Conservation (phyloP, 169 alveolate species). For the Perkinsus chesapeaki region DNA sequence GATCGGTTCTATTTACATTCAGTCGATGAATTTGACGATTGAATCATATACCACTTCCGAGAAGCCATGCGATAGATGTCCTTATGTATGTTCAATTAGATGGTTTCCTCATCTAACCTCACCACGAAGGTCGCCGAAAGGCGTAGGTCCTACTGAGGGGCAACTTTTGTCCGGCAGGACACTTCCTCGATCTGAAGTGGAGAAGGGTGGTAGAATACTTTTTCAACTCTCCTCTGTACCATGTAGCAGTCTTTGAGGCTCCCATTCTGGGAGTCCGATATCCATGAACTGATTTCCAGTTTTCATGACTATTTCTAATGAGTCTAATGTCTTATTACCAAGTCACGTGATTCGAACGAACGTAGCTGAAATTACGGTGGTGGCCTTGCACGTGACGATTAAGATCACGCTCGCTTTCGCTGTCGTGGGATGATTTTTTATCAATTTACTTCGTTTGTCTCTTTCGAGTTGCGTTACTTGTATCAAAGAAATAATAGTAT, state of each 20-base stretch:
- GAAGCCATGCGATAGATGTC: not conserved
- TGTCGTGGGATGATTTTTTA: too few species aligned
- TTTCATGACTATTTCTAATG: too few species aligned
- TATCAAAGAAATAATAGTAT: too few species aligned
- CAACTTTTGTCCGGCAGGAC: not conserved
- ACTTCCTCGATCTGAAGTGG: not conserved
- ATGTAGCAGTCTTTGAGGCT: not conserved
- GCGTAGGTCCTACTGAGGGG: not conserved
- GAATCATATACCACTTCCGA: not conserved
- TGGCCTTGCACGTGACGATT: not conserved
- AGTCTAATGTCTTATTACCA: too few species aligned
- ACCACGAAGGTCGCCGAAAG: not conserved
- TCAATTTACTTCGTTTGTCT: too few species aligned
- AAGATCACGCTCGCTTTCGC: too few species aligned
- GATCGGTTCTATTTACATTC: not conserved
- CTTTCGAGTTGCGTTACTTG: too few species aligned
- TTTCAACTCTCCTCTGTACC: not conserved
- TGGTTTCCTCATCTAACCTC: not conserved
- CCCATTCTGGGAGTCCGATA: not conserved
- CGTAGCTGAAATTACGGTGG: not conserved
- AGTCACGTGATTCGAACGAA: not conserved
- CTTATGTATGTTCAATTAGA: not conserved
- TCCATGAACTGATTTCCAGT: too few species aligned
- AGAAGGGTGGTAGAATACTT: not conserved
- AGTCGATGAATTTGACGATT: not conserved